Evolutionary conservation across 2,329 filamentous ascomycete species (phyloP).

Genomic region (Claviceps cyperi): DNA sequence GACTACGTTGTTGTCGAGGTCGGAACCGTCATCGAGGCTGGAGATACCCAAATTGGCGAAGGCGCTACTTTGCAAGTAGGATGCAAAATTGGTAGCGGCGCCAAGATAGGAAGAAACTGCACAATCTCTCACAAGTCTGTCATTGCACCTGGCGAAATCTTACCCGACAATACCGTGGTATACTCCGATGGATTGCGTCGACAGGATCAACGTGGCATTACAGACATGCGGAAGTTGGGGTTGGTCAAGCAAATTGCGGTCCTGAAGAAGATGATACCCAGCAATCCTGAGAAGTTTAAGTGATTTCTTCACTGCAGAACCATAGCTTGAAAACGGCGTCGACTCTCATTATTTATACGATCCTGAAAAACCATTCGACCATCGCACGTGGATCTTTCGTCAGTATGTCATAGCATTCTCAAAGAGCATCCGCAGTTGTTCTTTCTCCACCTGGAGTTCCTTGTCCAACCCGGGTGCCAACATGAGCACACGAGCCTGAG

Average conservation of each 20-base stretch:
- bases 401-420: conserved; percentile 38
- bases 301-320: conserved; percentile 9
- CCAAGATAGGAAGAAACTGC: conserved; percentile 52
- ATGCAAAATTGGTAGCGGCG: conserved; percentile 43
- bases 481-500: conserved; percentile 81
- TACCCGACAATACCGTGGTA: conserved; percentile 56
- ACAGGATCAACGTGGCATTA: conserved; percentile 43
- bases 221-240: conserved; percentile 47
- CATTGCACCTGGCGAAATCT: conserved; percentile 38
- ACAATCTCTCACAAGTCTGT: conserved; percentile 53
- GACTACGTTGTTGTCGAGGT: conserved; percentile 50
- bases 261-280: conserved; percentile 50
- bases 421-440: conserved; percentile 56
- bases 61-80: conserved; percentile 47
- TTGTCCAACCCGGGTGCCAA: conserved; percentile 68
- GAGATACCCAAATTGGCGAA: conserved; percentile 46
- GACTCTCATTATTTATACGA: background rate
- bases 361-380: background rate
- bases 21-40: conserved; percentile 44
- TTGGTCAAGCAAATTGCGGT: conserved; percentile 55
- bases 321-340: background rate
- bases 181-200: conserved; percentile 49
- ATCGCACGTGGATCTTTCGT: background rate
- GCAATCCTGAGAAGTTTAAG: conserved; percentile 39
- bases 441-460: conserved; percentile 55